Conservation (phyloP, 2,329 filamentous ascomycete species). For the Phyllosticta citribraziliensis region DNA sequence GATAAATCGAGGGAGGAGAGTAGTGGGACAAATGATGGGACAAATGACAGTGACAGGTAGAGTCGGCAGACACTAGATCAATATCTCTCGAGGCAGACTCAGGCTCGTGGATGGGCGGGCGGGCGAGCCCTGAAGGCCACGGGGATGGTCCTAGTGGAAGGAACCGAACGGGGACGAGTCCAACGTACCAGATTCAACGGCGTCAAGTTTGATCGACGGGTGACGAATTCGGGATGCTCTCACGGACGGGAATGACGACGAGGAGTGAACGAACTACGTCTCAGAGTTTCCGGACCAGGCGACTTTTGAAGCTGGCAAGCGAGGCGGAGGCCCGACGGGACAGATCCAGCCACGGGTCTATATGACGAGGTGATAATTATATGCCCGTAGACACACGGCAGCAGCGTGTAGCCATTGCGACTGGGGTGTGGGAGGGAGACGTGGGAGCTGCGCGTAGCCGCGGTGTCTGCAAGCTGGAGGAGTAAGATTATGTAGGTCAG, state of each 20-base stretch:
- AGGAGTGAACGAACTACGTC: not conserved
- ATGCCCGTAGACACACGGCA: constrained; percentile 16
- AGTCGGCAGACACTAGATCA: too few species aligned
- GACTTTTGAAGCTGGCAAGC: constrained; percentile 8
- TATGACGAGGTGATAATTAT: constrained; percentile 15
- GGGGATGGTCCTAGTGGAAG: not conserved
- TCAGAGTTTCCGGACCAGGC: not conserved
- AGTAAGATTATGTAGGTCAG: constrained; percentile 14
- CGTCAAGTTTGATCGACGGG: not conserved
- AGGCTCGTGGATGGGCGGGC: not conserved
- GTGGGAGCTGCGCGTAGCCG: constrained; percentile 16
- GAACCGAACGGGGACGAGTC: not conserved
- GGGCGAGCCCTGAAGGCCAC: not conserved
- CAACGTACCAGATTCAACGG: constrained; percentile 1
- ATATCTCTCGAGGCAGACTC: not conserved
- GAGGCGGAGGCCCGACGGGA: not conserved
- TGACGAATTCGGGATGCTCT: not conserved
- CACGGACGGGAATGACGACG: not conserved
- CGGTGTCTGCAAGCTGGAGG: constrained; percentile 12
- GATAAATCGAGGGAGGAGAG: too few species aligned
- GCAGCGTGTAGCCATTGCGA: constrained; percentile 14
- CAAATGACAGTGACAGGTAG: too few species aligned
- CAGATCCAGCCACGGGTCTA: constrained; percentile 8
- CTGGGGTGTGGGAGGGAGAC: constrained; percentile 22
- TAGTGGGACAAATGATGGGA: too few species aligned